Evolutionary conservation across 2,329 filamentous ascomycete genomes (phyloP).

Genomic region (Colletotrichum navitas): DNA sequence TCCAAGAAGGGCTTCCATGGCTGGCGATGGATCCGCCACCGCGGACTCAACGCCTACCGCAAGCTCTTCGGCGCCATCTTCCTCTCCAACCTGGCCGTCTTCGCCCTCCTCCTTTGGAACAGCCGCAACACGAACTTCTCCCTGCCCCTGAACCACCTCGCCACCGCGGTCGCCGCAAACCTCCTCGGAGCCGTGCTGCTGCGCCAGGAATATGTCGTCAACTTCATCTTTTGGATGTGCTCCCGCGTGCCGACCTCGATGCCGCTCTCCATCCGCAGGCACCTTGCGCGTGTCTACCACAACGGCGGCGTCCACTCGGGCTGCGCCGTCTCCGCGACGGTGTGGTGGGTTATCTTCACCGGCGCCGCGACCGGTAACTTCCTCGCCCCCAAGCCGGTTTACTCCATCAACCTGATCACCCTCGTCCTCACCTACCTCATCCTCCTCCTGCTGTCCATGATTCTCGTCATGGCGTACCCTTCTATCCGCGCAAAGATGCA

Average conservation of each 20-base stretch:
- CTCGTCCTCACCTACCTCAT: slow-evolving; percentile 69
- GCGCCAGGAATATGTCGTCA: slow-evolving; percentile 67
- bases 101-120: slow-evolving; percentile 56
- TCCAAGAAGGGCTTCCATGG: slow-evolving; percentile 57
- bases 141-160: slow-evolving; percentile 54
- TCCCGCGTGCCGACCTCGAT: slow-evolving; percentile 57
- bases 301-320: slow-evolving; percentile 66
- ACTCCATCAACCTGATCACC: slow-evolving; percentile 49
- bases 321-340: slow-evolving; percentile 61
- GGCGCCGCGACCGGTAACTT: slow-evolving; percentile 47
- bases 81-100: slow-evolving; percentile 62
- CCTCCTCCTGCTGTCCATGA: slow-evolving; percentile 66
- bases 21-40: slow-evolving; percentile 56
- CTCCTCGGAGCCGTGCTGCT: slow-evolving; percentile 63
- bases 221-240: slow-evolving; percentile 63
- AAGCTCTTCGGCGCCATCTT: slow-evolving; percentile 67
- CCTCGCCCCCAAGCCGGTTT: slow-evolving; percentile 50
- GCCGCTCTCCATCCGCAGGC: slow-evolving; percentile 61
- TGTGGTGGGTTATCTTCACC: slow-evolving; percentile 62
- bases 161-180: slow-evolving; percentile 61
- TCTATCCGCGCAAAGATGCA: slow-evolving; percentile 72
- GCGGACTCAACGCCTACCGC: slow-evolving; percentile 66
- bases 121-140: slow-evolving; percentile 43
- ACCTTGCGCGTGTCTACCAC: slow-evolving; percentile 65
- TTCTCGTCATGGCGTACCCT: slow-evolving; percentile 75